Evolutionary conservation across 176 grass and related monocot genomes (phyloP).

Genomic region (Chloris gayana): DNA sequence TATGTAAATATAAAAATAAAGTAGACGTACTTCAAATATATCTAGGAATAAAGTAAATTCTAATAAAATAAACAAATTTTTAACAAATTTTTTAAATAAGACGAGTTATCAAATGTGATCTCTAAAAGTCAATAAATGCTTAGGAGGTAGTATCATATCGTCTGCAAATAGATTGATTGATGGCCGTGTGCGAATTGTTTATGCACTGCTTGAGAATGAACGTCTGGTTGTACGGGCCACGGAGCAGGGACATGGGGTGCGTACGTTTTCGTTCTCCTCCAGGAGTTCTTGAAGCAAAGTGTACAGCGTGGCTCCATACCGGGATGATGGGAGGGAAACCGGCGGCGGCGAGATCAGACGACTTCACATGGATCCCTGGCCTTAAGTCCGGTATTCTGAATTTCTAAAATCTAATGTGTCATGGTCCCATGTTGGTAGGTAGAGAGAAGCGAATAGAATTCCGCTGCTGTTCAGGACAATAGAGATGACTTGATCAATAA

Average conservation of each 20-base stretch:
- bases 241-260: constrained; percentile 10
- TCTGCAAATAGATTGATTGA: not conserved
- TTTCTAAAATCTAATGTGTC: not conserved
- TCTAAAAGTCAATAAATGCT: no score
- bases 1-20: no score
- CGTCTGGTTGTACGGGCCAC: constrained; percentile 4
- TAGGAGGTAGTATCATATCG: no score
- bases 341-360: not conserved
- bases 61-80: no score
- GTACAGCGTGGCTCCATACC: no score
- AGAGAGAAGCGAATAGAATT: not conserved
- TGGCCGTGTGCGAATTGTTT: not conserved
- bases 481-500: no score
- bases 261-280: not conserved
- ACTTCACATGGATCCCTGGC: constrained; percentile 20
- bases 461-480: not conserved
- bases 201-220: not conserved
- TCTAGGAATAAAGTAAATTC: no score
- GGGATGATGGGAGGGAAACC: constrained; percentile 22
- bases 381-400: not conserved
- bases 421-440: not conserved
- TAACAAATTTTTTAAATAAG: no score
- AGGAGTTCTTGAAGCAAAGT: constrained; percentile 27
- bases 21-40: no score
- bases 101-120: no score